Conservation (phyloP, 2,329 filamentous ascomycete species). For the Talaromyces sp. region DNA sequence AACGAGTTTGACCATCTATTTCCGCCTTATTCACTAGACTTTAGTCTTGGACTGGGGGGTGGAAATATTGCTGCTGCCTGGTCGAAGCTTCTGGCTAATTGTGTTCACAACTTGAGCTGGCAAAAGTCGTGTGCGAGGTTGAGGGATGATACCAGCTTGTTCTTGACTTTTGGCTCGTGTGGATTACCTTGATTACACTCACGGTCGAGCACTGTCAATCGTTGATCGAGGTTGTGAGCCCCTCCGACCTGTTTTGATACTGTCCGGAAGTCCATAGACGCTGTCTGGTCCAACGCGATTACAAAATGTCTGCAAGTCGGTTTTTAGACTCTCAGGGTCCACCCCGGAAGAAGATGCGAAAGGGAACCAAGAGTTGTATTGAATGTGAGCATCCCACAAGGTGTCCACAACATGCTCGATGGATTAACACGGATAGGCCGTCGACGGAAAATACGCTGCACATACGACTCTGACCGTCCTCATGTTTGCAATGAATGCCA, state of each 20-base stretch:
- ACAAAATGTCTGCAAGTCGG: conserved; percentile 20
- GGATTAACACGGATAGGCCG: conserved; percentile 27
- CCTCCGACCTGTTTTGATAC: background rate
- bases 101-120: background rate
- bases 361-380: conserved; percentile 42
- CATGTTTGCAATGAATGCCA: conserved; percentile 41
- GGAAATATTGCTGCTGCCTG: conserved; percentile 10
- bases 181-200: background rate
- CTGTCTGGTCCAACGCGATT: background rate
- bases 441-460: conserved; percentile 43
- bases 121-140: background rate
- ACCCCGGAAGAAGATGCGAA: conserved; percentile 43
- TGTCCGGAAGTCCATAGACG: background rate
- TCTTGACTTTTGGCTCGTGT: background rate
- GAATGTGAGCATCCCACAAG: conserved; percentile 30
- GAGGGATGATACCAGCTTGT: background rate
- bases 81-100: conserved; percentile 3
- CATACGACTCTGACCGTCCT: conserved; percentile 32
- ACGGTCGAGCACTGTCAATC: background rate
- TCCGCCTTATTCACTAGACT: background rate
- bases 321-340: conserved; percentile 30
- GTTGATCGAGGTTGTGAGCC: background rate
- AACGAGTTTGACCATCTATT: background rate
- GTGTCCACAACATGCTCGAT: background rate
- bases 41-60: background rate